These are phyloP conservation scores for Talaromyces sp. DNA, from an alignment of 2,329 filamentous ascomycete genomes.

Conservation along the genomic window DNA sequence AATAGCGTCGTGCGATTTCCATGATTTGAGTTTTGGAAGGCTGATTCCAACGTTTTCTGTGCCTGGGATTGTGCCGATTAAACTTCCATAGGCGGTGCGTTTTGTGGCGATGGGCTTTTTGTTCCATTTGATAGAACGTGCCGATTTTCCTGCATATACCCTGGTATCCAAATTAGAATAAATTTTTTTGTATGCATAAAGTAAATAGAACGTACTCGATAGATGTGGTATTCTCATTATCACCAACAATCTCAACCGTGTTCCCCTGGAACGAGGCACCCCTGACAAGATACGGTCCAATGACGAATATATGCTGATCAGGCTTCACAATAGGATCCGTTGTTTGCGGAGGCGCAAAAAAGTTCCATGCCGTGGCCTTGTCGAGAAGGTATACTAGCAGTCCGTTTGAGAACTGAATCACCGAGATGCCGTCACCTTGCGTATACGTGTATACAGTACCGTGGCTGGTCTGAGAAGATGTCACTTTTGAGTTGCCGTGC, in stretches of 20 bases:
- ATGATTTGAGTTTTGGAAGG: constrained; percentile 41
- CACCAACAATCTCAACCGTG: constrained; percentile 33
- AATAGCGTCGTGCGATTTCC: constrained; percentile 47
- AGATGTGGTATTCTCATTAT: constrained; percentile 35
- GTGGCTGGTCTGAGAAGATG: constrained; percentile 18
- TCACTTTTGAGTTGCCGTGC: constrained; percentile 36
- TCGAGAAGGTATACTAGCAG: constrained; percentile 50
- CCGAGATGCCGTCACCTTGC: constrained; percentile 42
- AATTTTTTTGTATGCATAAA: background rate
- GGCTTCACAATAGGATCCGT: constrained; percentile 40
- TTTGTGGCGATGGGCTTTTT: constrained; percentile 31
- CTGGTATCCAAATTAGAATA: constrained; percentile 8
- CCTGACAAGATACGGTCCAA: constrained; percentile 42
- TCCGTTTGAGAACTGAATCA: constrained; percentile 45
- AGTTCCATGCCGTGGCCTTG: constrained; percentile 48
- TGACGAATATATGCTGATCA: constrained; percentile 42
- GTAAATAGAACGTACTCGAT: constrained; percentile 28
- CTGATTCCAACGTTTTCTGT: constrained; percentile 32
- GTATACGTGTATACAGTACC: constrained; percentile 40
- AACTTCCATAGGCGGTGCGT: constrained; percentile 41
- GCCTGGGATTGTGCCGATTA: constrained; percentile 37
- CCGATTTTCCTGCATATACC: constrained; percentile 36
- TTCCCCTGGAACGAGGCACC: constrained; percentile 29
- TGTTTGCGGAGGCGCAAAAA: constrained; percentile 49
- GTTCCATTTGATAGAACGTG: constrained; percentile 43